Evolutionary conservation across 208 protist genomes (phyloP).

Genomic region (Naegleria gruberi): DNA sequence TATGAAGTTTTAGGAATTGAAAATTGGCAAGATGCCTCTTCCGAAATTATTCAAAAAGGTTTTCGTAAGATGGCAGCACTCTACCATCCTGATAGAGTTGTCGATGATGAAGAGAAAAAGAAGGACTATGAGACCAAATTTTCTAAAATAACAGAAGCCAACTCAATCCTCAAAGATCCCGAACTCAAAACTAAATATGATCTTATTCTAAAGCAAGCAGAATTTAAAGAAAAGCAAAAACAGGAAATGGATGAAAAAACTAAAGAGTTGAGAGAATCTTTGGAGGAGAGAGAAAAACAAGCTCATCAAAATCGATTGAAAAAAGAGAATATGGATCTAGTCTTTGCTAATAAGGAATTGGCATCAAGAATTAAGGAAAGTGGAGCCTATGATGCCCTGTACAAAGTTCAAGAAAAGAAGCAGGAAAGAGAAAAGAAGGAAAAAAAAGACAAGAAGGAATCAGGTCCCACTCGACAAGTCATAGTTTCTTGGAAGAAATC

Average conservation of each 20-base stretch:
- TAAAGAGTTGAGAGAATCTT: background rate
- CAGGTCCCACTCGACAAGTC: background rate
- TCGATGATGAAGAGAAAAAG: background rate
- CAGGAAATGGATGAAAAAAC: background rate
- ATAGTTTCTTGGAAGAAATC: background rate
- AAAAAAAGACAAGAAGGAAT: background rate
- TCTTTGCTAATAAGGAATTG: background rate
- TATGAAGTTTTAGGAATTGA: background rate
- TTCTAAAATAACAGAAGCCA: constrained; percentile 6
- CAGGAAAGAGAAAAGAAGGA: background rate
- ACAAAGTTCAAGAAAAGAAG: background rate
- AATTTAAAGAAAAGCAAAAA: background rate
- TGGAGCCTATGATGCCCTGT: background rate
- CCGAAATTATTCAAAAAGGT: background rate
- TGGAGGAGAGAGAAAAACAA: background rate
- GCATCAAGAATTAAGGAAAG: background rate
- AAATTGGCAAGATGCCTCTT: background rate
- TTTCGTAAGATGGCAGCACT: background rate
- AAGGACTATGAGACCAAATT: background rate
- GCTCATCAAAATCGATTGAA: background rate
- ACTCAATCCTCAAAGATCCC: background rate
- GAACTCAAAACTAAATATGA: background rate
- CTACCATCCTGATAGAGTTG: constrained; percentile 3
- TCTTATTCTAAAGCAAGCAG: background rate
- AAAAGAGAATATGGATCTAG: background rate